Evolutionary conservation across 108 stramenopile genomes (phyloP), one percentile per base, ranked within the genome.

Genomic region (Pelagomonas calceolata): DNA sequence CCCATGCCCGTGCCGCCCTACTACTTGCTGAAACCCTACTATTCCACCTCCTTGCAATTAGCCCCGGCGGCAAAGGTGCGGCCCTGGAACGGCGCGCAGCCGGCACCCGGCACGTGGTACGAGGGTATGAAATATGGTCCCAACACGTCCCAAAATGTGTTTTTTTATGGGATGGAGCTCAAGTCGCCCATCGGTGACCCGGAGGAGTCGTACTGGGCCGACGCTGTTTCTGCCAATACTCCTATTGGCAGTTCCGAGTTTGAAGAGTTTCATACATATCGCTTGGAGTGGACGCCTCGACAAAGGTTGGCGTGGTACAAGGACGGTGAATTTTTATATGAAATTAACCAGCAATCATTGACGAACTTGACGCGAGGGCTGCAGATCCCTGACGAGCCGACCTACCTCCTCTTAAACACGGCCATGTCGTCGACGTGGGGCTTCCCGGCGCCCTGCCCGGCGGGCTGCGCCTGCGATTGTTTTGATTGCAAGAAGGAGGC

Each of bases 351-450:
- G 65, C 73, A 77, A 33, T 76, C 85, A 9, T 69, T 94, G 44
- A 79, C 78, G 30, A 43, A 78, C 36, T 74, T 86, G 21, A 90
- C 86, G 84, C n/a, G n/a, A n/a, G 92, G 92, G 64, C 81, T 91
- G 36, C 89, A 93, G 71, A 91, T 97, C 70, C 94, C 96, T 9
- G 83, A 86, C 67, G 96, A 97, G 76, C 96, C 96, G 7, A 82
- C 82, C 34, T 95, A 94, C 73, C 71, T 97, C 34, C 85, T 97
- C 64, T 80, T 97, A 63, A 97, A 97, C 76, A 91, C 89, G 18
- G 96, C 94, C 7, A 81, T 97, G 45, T 91, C 89, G 14, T 87
- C 81, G 0, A 94, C 90, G 30, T 97, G 96, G 96, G 96, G 94
- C 30, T 97, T 97, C 75, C 96, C 96, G 10, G 88, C 81, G 65